phyloP scores from a whole-genome alignment of 441 rosid species.

The Erodium chrysanthum region DNA sequence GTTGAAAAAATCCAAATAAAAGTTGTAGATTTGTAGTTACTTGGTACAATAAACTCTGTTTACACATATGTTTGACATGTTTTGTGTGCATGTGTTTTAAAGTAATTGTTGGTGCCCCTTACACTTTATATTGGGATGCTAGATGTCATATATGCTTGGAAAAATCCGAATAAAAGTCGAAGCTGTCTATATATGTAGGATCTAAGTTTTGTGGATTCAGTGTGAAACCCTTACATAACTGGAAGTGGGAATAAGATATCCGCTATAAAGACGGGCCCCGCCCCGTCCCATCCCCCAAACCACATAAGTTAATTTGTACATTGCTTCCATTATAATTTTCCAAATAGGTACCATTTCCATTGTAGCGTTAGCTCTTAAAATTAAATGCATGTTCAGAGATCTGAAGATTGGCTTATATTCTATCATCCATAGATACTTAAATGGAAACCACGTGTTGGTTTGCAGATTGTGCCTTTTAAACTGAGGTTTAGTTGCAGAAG shows the following conservation, averaged over 20 bases:
- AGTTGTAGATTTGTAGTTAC: neutral
- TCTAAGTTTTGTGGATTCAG: neutral
- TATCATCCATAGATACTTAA: neutral
- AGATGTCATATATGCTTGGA: no score
- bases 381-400: neutral
- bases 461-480: slow-evolving; percentile 59
- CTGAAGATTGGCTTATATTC: neutral
- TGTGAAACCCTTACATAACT: neutral
- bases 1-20: neutral
- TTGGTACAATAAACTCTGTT: no score
- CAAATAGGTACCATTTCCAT: neutral
- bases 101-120: no score
- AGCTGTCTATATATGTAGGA: neutral
- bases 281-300: neutral
- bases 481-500: slow-evolving; percentile 53
- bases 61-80: no score
- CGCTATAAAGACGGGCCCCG: neutral
- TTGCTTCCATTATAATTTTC: neutral
- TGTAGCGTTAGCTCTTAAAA: neutral
- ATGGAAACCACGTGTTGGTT: slow-evolving; percentile 4
- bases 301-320: neutral
- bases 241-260: neutral
- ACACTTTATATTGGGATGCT: no score
- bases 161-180: neutral
- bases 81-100: neutral